Percentiles rank a stretch among this genome's conserved stretches.
phyloP scores from a whole-genome alignment of 78 protist genomes.

The Carpediemonas membranifera region DNA sequence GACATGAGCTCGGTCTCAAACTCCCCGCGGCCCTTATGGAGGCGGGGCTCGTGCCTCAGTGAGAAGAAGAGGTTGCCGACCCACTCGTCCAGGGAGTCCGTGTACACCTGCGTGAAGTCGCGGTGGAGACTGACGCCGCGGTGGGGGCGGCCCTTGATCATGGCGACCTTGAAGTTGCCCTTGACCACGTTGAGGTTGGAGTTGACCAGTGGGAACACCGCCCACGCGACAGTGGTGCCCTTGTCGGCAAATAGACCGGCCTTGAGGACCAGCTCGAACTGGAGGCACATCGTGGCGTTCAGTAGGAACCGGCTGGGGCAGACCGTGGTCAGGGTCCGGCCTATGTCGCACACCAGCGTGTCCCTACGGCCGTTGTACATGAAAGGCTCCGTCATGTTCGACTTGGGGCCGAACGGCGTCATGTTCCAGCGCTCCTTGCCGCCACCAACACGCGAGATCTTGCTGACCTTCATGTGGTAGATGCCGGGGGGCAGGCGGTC shows the following conservation, averaged over 20 bases:
- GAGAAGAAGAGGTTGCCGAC: constrained; percentile 29
- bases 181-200: constrained; percentile 1
- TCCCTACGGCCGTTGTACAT: not conserved
- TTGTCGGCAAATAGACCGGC: not conserved
- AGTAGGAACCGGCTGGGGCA: constrained; percentile 10
- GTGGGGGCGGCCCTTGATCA: constrained; percentile 15
- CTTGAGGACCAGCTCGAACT: constrained; percentile 27
- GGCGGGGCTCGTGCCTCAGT: constrained; percentile 10
- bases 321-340: constrained; percentile 16
- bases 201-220: constrained; percentile 26
- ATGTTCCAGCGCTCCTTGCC: constrained; percentile 4
- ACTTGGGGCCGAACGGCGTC: constrained; percentile 3
- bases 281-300: constrained; percentile 11
- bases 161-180: constrained; percentile 21
- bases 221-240: constrained; percentile 26
- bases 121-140: not conserved
- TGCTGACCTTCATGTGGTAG: constrained; percentile 10
- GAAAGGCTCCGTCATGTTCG: not conserved
- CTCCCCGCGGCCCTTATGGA: too few species aligned
- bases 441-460: constrained; percentile 26
- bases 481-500: constrained; percentile 15
- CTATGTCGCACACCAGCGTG: not conserved
- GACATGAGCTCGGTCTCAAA: too few species aligned
- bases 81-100: constrained; percentile 16
- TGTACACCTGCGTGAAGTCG: not conserved